Evolutionary conservation across 495 filamentous ascomycete species (phyloP).

Genomic region (Hypoxylon perforatum): DNA sequence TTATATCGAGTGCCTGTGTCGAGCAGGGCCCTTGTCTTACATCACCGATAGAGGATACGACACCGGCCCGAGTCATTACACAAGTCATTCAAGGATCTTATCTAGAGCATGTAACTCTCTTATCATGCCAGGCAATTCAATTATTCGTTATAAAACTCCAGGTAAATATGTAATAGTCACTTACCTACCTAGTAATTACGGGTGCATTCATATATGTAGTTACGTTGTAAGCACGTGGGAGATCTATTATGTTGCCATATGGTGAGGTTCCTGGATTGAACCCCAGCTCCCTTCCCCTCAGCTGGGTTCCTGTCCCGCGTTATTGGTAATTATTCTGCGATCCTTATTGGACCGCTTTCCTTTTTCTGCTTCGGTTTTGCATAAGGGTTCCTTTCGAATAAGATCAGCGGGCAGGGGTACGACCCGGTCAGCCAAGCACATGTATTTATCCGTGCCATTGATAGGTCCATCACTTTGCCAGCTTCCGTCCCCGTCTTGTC

Average conservation of each 20-base stretch:
- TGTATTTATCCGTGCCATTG: conserved; percentile 26
- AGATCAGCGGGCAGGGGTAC: conserved; percentile 24
- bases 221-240: neutral
- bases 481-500: neutral
- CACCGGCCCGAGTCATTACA: conserved; percentile 9
- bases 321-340: conserved; percentile 21
- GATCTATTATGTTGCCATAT: too few relatives aligned
- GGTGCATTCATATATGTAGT: too few relatives aligned
- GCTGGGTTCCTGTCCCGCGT: conserved; percentile 22
- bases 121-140: too few relatives aligned
- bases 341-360: conserved; percentile 29
- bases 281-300: neutral
- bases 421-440: conserved; percentile 9
- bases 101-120: too few relatives aligned
- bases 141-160: too few relatives aligned
- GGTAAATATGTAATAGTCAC: too few relatives aligned
- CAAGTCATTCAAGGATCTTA: too few relatives aligned
- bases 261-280: too few relatives aligned
- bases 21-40: too few relatives aligned
- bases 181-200: too few relatives aligned
- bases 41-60: neutral
- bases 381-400: conserved; percentile 29
- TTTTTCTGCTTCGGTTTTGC: neutral
- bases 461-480: conserved; percentile 32
- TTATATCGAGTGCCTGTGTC: too few relatives aligned